Percentiles rank a stretch among this genome's conserved stretches.
phyloP scores from a whole-genome alignment of 2,329 filamentous ascomycete species.

The Elsinoe necatrix region DNA sequence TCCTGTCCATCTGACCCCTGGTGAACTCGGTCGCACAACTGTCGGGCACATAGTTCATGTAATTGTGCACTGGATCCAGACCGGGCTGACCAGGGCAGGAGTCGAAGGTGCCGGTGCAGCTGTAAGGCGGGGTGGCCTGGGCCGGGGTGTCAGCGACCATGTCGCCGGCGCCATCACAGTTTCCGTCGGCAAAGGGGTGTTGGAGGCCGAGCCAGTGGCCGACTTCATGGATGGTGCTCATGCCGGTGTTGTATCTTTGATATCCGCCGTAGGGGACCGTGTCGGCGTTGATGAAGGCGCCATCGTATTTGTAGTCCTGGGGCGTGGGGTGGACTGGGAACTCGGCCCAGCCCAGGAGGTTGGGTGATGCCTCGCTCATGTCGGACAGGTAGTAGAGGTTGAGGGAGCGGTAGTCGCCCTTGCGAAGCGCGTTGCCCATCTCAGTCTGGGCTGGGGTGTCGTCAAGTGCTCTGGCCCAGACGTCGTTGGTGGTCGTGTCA shows the following conservation, averaged over 20 bases:
- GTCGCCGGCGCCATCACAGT: conserved; percentile 37
- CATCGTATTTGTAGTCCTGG: neutral
- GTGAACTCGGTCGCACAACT: conserved; percentile 47
- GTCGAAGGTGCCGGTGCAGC: conserved; percentile 43
- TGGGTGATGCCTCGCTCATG: neutral
- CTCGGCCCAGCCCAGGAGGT: neutral
- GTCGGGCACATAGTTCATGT: conserved; percentile 52
- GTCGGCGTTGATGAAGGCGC: neutral
- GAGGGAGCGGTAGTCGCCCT: neutral
- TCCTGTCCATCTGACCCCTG: conserved; percentile 40
- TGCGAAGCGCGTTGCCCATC: neutral
- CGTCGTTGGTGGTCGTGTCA: conserved; percentile 44
- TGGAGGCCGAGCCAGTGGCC: conserved; percentile 41
- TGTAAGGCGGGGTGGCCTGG: conserved; percentile 39
- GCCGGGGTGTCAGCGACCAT: conserved; percentile 36
- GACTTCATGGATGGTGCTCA: conserved; percentile 40
- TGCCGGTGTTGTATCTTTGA: conserved; percentile 42
- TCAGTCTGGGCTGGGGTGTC: no score
- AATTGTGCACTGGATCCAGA: conserved; percentile 47
- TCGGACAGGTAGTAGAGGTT: conserved; percentile 6
- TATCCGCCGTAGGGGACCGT: neutral
- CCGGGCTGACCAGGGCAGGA: conserved; percentile 40
- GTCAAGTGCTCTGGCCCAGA: conserved; percentile 12
- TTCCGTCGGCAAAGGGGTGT: conserved; percentile 39
- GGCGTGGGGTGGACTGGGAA: neutral